Evolutionary conservation across 495 filamentous ascomycete genomes (phyloP).

Genomic region (Lasiosphaeria ovina): DNA sequence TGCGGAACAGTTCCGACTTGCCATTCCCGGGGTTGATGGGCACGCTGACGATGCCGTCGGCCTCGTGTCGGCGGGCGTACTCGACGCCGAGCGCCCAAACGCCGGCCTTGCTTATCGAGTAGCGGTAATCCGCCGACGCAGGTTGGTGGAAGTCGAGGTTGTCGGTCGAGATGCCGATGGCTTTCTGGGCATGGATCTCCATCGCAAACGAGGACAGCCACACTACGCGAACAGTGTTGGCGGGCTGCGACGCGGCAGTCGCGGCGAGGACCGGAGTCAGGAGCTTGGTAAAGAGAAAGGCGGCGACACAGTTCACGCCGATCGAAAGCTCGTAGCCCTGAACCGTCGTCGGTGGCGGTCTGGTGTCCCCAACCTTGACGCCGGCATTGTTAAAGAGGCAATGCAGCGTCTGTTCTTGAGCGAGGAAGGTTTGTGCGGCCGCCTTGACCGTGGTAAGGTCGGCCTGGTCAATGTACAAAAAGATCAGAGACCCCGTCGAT

Average conservation of each 20-base stretch:
- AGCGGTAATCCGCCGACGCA: conserved; percentile 16
- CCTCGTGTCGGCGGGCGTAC: conserved; percentile 30
- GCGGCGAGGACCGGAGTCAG: conserved; percentile 36
- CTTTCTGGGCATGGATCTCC: conserved; percentile 6
- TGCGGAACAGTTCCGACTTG: conserved; percentile 36
- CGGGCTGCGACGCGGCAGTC: conserved; percentile 25
- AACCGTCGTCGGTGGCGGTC: conserved; percentile 18
- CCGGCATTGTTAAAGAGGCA: conserved; percentile 44
- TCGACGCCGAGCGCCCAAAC: conserved; percentile 35
- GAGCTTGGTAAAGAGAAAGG: conserved; percentile 44
- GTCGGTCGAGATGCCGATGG: conserved; percentile 19
- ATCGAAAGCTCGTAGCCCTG: conserved; percentile 45
- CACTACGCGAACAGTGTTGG: conserved; percentile 40
- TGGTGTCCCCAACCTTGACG: conserved; percentile 21
- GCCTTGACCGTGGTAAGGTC: conserved; percentile 36
- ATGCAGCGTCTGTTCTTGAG: conserved; percentile 31
- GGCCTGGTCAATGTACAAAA: conserved; percentile 33
- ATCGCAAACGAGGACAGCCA: conserved; percentile 40
- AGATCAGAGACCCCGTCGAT: conserved; percentile 30
- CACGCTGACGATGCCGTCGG: conserved; percentile 33
- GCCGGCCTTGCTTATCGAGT: conserved; percentile 43
- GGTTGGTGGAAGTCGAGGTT: conserved; percentile 12
- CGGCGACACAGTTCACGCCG: conserved; percentile 42
- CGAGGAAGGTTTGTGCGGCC: conserved; percentile 30
- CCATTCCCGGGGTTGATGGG: conserved; percentile 35